Conservation (phyloP, 2,329 filamentous ascomycete genomes). For the Arthrobotrys sphaeroides region DNA sequence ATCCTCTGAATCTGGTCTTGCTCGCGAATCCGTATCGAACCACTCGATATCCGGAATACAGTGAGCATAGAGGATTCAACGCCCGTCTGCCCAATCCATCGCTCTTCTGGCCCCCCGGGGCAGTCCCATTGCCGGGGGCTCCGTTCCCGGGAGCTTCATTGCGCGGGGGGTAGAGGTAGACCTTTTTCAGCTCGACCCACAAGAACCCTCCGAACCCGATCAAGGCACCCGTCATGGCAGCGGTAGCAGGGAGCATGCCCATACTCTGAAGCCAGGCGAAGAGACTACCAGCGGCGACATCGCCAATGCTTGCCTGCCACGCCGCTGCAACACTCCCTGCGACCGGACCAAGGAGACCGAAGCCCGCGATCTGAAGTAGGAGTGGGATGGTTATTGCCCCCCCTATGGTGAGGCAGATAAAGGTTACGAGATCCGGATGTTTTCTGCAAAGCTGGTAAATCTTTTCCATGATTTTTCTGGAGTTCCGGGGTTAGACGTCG, state of each 20-base stretch:
- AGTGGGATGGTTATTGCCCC: constrained; percentile 11
- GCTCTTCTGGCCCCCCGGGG: background rate
- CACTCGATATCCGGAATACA: background rate
- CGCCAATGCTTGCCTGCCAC: constrained; percentile 32
- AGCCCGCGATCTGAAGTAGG: constrained; percentile 36
- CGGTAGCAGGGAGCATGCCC: constrained; percentile 11
- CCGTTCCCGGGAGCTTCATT: background rate
- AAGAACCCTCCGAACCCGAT: constrained; percentile 19
- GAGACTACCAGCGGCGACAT: constrained; percentile 34
- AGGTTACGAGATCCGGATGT: constrained; percentile 7
- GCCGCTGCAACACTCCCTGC: constrained; percentile 18
- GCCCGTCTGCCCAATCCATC: background rate
- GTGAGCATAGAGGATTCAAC: background rate
- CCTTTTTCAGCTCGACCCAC: constrained; percentile 27
- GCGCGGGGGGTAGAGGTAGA: background rate
- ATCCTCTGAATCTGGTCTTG: constrained; percentile 1
- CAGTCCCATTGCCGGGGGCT: background rate
- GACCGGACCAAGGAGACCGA: constrained; percentile 19
- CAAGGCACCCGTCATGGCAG: constrained; percentile 12
- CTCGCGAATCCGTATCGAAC: background rate
- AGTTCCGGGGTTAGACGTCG: background rate
- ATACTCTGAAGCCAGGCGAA: constrained; percentile 45
- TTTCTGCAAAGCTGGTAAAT: constrained; percentile 16
- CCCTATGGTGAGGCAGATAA: constrained; percentile 10
- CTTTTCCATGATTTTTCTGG: constrained; percentile 11